Base-by-base conservation (phyloP, 2,329 filamentous ascomycete genomes). In the Cadophora gregata region DNA sequence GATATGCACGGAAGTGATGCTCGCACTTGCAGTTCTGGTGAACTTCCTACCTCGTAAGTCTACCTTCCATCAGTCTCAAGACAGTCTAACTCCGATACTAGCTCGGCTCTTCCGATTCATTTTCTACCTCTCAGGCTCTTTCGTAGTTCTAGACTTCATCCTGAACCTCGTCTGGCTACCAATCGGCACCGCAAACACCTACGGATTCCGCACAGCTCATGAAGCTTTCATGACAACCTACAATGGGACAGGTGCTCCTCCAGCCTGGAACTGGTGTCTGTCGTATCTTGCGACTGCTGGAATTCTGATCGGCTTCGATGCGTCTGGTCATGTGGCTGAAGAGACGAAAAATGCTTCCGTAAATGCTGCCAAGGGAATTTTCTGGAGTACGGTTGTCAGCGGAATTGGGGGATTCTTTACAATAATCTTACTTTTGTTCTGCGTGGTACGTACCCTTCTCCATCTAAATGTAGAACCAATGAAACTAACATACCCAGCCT, bases 251-350 rank as follows among this genome's bases (percentile, higher is more conserved):
- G 83, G 83, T 12, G 83, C 83, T 0, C 84, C 86, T 0, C 79
- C 81, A 1, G 85, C 82, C 2, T 88, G 86, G 86, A 88, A 88
- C 72, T 88, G 86, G 86, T 87, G 86, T 76, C 80, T 88, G 3
- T 86, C 84, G 4, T 88, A 86, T 74, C 82, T 86, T 29, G 85
- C 86, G 1, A 88, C 86, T 1, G 86, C 86, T 8, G 86, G 86
- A 48, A 83, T 88, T 48, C 72, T 88, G 64, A 87, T 88, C 61
- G 86, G 86, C 1, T 88, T 87, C 63, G 86, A 88, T 74, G 86
- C 86, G 0, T 85, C 84, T 0, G 86, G 86, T 1, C 86, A 88
- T 69, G 84, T 88, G 31, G 85, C 85, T 0, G 86, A 88, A 70
- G 86, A 88, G 73, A 88, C 86, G 1, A 85, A 86, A 74, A 85